Base-by-base conservation (phyloP, 2,329 filamentous ascomycete species). In the Rosellinia necatrix region DNA sequence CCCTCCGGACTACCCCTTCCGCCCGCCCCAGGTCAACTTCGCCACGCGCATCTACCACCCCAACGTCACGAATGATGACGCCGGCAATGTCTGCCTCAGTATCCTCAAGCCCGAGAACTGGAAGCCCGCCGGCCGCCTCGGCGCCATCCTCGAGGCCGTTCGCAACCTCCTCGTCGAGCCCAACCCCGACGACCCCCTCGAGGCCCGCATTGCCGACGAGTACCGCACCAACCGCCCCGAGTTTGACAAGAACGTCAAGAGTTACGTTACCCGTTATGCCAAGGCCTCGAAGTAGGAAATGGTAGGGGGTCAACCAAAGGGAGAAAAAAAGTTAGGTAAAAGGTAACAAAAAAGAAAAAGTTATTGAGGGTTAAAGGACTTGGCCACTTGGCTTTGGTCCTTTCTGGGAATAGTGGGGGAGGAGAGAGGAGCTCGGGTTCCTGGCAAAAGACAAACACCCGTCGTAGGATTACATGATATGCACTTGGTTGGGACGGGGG, bases 41-140 rank as follows among this genome's bases (percentile, higher is more conserved):
- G 77, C 80, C 63, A 96, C 92, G 48, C 93, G 92, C 76, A 90
- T 96, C 79, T 97, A 96, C 82, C 92, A 97, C 78, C 92, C 92
- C 40, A 97, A 97, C 76, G 84, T 97, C 57, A 91, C 88, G 70
- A 94, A 96, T 81, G 92, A 96, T 74, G 82, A 84, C 70, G 84
- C 86, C 64, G 92, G 92, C 60, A 88, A 82, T 75, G 90, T 97
- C 84, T 97, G 92, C 75, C 81, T 97, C 40, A 86, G 85, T 58
- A 83, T 92, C 74, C 84, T 97, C 65, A 91, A 92, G 71, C 74
- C 88, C 25, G 91, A 96, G 68, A 87, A 91, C 75, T 97, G 92
- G 92, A 97, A 96, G 81, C 92, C 92, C 15, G 87, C 87, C 59
- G 90, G 88, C 68, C 89, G 87, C 76, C 82, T 96, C 63, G 75